Evolutionary conservation across 78 protist species (phyloP).

Genomic region (Monocercomonoides exilis): DNA sequence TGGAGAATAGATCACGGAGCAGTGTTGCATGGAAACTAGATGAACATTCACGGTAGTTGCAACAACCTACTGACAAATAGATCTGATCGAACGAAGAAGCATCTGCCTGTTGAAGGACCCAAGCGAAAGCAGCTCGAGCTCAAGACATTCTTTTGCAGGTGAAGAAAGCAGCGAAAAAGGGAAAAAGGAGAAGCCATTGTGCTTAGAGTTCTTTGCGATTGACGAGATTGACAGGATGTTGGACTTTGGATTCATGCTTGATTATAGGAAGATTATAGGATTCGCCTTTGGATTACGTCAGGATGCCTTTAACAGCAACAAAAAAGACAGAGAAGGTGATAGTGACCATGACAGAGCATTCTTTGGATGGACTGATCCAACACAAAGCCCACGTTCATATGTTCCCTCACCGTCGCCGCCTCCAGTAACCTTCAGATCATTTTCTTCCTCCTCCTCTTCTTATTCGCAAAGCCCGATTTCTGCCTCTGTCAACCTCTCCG

Average conservation of each 20-base stretch:
- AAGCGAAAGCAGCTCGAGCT: background rate
- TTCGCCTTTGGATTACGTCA: background rate
- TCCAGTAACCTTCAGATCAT: background rate
- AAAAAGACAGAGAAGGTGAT: too few species aligned
- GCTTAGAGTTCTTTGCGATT: constrained; percentile 2
- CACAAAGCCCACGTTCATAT: background rate
- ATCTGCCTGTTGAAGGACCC: background rate
- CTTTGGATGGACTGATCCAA: background rate
- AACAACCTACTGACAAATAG: constrained; percentile 23
- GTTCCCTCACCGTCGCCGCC: background rate
- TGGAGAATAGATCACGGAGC: too few species aligned
- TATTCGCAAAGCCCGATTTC: background rate
- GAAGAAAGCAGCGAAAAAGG: background rate
- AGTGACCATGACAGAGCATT: background rate
- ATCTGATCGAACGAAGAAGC: background rate
- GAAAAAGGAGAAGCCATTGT: background rate
- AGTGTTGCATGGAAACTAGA: background rate
- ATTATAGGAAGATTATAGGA: too few species aligned
- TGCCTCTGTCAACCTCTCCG: background rate
- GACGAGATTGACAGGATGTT: too few species aligned
- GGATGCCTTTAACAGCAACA: too few species aligned
- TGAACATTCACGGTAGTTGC: constrained; percentile 13
- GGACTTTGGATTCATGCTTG: constrained; percentile 29
- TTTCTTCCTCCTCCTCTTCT: background rate
- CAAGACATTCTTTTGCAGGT: background rate